Evolutionary conservation across 2,329 filamentous ascomycete genomes (phyloP), one percentile per base, ranked within the genome.

Genomic region (Penicillium concentricum): DNA sequence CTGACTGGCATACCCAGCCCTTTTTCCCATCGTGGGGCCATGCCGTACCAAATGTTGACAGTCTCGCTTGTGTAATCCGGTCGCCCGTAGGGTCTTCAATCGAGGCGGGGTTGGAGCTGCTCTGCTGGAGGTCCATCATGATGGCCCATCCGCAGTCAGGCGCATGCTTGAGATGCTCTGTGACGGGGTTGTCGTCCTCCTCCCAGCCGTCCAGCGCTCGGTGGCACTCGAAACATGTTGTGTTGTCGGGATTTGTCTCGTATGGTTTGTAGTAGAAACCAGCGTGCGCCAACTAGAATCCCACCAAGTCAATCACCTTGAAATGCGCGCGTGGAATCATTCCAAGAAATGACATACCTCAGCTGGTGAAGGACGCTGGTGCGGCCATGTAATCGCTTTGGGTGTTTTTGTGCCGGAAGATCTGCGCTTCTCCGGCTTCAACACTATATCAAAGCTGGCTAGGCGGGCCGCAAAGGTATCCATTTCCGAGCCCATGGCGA

Each of bases 151-250:
- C 91, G 70, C 94, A 99, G 38, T 87, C 81, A 2, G 86, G 83
- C 2, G 91, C 89, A 71, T 96, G 90, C 63, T 87, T 90, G 30
- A 96, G 73, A 74, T 99, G 94, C 71, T 99, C 94, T 48, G 82
- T 81, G 5, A 95, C 79, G 0, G 94, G 91, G 58, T 91, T 85
- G 70, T 99, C 94, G 22, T 87, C 86, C 38, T 87, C 82, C 68
- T 97, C 93, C 94, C 94, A 99, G 58, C 92, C 92, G 71, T 95
- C 92, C 13, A 99, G 82, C 54, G 87, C 85, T 71, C 91, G 89
- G 60, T 86, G 80, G 77, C 94, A 99, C 37, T 92, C 81, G 74
- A 95, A 97, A 74, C 94, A 99, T 64, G 86, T 84, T 46, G 90
- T 90, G 73, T 97, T 97, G 74, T 99, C 94, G 37, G 87, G 87